A percentile compares a stretch with the other conserved stretches of the same genome.
Evolutionary conservation across 352 stramenopile genomes (phyloP).

Genomic region (Blastocystis sp.): DNA sequence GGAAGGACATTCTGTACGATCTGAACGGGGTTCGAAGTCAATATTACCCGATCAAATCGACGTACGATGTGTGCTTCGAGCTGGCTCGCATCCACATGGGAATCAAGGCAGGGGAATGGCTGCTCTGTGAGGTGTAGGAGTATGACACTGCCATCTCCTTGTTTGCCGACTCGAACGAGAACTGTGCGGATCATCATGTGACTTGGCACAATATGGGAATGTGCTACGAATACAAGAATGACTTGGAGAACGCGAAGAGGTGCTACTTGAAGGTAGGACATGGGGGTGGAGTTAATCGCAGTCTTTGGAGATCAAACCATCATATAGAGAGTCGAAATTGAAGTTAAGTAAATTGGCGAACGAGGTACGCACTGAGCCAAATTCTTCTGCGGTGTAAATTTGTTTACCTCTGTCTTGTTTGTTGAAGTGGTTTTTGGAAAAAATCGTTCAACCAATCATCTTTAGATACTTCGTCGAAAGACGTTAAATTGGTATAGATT

Average conservation of each 20-base stretch:
- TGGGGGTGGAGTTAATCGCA: not conserved
- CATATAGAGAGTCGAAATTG: conserved; percentile 47
- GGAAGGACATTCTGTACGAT: conserved; percentile 60
- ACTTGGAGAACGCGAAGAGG: conserved; percentile 56
- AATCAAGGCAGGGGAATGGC: conserved; percentile 15
- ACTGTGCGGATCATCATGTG: conserved; percentile 58
- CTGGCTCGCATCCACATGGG: conserved; percentile 62
- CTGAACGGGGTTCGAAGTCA: conserved; percentile 50
- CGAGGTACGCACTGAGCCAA: not conserved
- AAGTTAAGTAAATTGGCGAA: conserved; percentile 41
- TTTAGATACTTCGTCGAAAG: not conserved
- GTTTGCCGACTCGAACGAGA: conserved; percentile 48
- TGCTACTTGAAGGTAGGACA: conserved; percentile 31
- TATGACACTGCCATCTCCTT: conserved; percentile 50
- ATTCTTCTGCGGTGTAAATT: not conserved
- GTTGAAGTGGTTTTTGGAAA: not conserved
- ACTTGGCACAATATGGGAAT: conserved; percentile 62
- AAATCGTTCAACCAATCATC: conserved; percentile 52
- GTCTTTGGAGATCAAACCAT: conserved; percentile 53
- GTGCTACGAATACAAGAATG: conserved; percentile 60
- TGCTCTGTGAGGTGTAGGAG: not conserved
- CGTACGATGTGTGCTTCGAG: conserved; percentile 60
- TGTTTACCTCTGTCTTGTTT: not conserved
- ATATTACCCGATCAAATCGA: conserved; percentile 61
- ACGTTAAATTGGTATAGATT: not conserved